Base-by-base conservation (phyloP, 805 yeast genomes). In the Suhomyces sp. region DNA sequence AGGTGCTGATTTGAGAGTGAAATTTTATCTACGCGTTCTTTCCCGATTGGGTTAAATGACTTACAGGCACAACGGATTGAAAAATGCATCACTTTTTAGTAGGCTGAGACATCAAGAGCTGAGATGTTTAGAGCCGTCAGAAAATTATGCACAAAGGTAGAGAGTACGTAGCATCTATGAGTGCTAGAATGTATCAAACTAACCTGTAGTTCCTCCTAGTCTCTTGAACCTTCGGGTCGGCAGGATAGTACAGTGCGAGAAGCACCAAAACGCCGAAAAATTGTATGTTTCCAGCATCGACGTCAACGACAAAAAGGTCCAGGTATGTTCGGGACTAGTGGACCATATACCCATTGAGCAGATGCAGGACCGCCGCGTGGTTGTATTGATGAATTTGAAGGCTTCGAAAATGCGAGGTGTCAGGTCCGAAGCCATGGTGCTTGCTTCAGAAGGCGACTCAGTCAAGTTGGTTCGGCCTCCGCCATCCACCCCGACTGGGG, bases 401-500 rank as follows among this genome's bases (percentile, higher is more conserved):
- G 79, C 84, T 3, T 74, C 83, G 9, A 83, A 83, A 60, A 78
- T 85, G 79, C 68, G 89, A 54, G 89, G 89, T 1, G 76, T 79
- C 19, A 62, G 60, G 40, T 83, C 87, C 1, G 81, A 83, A 56
- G 88, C 86, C 0, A 85, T 85, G 89, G 59, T 85, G 1, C 60
- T 85, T 19, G 88, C 89, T n/a, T 84, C 87, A 1, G 80, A 63
- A 21, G 33, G 48, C 0, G 65, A 56, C 2, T 53, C 50, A 1
- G 83, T 82, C 3, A 83, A 77, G 44, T 63, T 81, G 5, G 77
- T 83, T 0, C 51, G 48, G 3, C 82, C 85, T 1, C 84, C 87
- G 3, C 6, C 0, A 1, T 53, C 53, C 6, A 61, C 73, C 2
- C 41, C 50, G 0, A 44, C 74, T 8, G 86, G 86, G 0, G 73